Evolutionary conservation across 2,329 filamentous ascomycete species (phyloP).

Genomic region (Xylariaceae sp.): DNA sequence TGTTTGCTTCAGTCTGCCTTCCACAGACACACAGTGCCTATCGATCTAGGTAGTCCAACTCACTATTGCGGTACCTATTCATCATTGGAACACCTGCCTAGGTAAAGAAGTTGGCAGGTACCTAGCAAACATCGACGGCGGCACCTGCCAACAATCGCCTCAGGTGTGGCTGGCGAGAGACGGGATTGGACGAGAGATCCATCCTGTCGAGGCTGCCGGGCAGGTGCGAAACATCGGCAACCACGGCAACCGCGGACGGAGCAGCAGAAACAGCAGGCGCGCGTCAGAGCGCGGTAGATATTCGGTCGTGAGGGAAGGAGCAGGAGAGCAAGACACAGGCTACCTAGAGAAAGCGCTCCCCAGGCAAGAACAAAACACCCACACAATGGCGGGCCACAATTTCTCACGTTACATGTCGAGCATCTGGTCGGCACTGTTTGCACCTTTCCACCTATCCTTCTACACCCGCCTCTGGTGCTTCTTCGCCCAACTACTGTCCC

Average conservation of each 20-base stretch:
- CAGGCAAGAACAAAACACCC: conserved; percentile 19
- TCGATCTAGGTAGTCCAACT: too few species aligned
- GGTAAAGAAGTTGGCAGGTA: neutral
- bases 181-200: neutral
- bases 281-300: neutral
- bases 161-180: neutral
- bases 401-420: conserved; percentile 32
- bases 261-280: neutral
- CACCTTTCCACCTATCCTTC: conserved; percentile 30
- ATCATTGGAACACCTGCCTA: neutral
- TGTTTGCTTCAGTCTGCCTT: neutral
- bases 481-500: conserved; percentile 19
- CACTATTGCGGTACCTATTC: too few species aligned
- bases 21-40: too few species aligned
- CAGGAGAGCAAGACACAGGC: conserved; percentile 11
- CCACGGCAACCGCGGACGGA: neutral
- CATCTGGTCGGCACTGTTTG: conserved; percentile 34
- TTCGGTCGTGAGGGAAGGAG: conserved; percentile 6
- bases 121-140: neutral
- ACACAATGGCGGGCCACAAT: conserved; percentile 33
- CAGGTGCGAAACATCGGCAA: conserved; percentile 3
- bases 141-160: neutral
- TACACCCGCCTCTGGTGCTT: conserved; percentile 29
- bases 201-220: conserved; percentile 3
- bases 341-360: conserved; percentile 15